Base-by-base conservation (phyloP, 2,329 filamentous ascomycete genomes). In the Phialophora chinensis region DNA sequence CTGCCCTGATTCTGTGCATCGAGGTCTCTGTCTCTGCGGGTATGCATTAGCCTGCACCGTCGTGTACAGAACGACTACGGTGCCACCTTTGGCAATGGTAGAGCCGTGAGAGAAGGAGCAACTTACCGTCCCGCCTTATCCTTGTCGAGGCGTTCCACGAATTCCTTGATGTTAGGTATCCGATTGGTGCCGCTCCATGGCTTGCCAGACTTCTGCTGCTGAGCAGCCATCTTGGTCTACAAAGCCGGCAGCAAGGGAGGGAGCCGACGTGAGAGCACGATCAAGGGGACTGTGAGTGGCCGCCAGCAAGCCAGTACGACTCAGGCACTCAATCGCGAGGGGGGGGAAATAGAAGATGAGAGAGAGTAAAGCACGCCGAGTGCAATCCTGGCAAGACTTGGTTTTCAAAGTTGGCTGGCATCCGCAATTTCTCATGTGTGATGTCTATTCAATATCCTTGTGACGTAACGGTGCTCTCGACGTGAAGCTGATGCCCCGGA, bases 91-190 rank as follows among this genome's bases (percentile, higher is more conserved):
- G 17, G 38, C 38, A n/a, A n/a, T 5, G 6, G 17, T n/a, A n/a
- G 38, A 44, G 38, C 17, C 6, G 38, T 44, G 2, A 7, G 38
- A 8, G 38, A 17, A 44, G 2, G 38, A 20, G 5, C 17, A 8
- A 44, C 38, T n/a, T n/a, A 44, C 38, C 49, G 86, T 8, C 89
- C 81, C 73, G 86, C 88, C 81, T 97, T 97, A 72, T 96, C 88
- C 61, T 80, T 82, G 77, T 97, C 93, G 42, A 97, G 84, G 70
- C 86, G 86, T 61, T 91, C 86, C 71, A 97, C 85, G 71, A 97
- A 96, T 77, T 94, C 87, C 75, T 90, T 88, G 71, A 97, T 90
- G 63, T 92, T 97, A 6, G 94, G 94, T 61, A 98, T 88, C 27
- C 91, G 91, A 77, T 97, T 96, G 66, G 79, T 79, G 60, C 90